A percentile compares a stretch with the other conserved stretches of the same genome.
These are phyloP conservation scores for Candida freyschussii DNA, from an alignment of 1,139 yeast genomes.

Conservation along the genomic window DNA sequence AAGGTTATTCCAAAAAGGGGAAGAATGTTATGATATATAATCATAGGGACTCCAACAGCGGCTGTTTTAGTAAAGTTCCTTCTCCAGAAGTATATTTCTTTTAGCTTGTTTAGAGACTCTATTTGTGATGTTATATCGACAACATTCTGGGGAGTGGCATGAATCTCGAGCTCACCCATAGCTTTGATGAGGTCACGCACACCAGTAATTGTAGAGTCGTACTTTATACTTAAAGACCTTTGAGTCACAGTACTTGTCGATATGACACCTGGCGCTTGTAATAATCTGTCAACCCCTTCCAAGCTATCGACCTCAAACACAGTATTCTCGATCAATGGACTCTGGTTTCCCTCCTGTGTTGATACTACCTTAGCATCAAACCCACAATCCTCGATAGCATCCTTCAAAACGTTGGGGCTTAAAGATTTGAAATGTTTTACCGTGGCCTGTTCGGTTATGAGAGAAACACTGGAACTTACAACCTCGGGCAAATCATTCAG, in stretches of 20 bases:
- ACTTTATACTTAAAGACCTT: slow-evolving; percentile 36
- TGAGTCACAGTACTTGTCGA: slow-evolving; percentile 11
- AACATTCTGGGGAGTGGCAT: slow-evolving; percentile 24
- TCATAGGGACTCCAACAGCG: slow-evolving; percentile 58
- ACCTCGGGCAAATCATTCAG: slow-evolving; percentile 40
- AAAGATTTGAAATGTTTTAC: slow-evolving; percentile 42
- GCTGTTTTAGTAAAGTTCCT: slow-evolving; percentile 47
- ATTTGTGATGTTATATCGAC: slow-evolving; percentile 60
- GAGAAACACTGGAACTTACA: slow-evolving; percentile 49
- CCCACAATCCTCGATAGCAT: slow-evolving; percentile 66
- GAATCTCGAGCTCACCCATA: slow-evolving; percentile 27
- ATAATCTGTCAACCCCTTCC: slow-evolving; percentile 5
- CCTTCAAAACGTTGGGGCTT: slow-evolving; percentile 33
- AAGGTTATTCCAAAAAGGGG: slow-evolving; percentile 30
- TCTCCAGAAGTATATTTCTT: slow-evolving; percentile 72
- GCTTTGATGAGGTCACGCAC: slow-evolving; percentile 40
- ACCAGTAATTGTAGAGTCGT: slow-evolving; percentile 36
- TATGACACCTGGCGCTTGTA: slow-evolving; percentile 13
- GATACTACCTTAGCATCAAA: slow-evolving; percentile 48
- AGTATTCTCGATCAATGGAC: slow-evolving; percentile 25
- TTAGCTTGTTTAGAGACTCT: slow-evolving; percentile 58
- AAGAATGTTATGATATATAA: slow-evolving; percentile 49
- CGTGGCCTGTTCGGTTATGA: slow-evolving; percentile 70
- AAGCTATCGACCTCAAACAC: slow-evolving; percentile 12
- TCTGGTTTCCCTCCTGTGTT: slow-evolving; percentile 2